Base-by-base conservation (phyloP, 306 rosid species). In the Psophocarpus tetragonolobus region DNA sequence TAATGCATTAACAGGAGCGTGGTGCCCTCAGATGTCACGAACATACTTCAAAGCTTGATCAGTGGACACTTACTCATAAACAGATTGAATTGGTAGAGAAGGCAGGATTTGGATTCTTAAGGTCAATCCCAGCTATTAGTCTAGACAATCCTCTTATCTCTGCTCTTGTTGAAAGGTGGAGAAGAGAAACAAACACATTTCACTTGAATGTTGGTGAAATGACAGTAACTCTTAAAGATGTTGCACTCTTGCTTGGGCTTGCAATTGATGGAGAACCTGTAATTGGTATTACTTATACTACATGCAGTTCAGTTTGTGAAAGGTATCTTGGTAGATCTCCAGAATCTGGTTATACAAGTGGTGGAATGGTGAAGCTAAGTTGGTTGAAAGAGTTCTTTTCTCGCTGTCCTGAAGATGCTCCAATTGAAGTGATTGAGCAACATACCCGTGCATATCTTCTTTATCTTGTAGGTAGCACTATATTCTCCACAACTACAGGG, bases 21-120 rank as follows among this genome's bases (percentile, higher is more conserved):
- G 99, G 99, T 61, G 99, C 98, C 5, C 99, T 96, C 66, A 85
- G 99, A 87, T 96, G 99, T 82, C 99, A 96, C 2, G 99, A 96
- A 63, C 99, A 96, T 85, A 92, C 99, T 70, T 92, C 99, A 35
- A 96, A 92, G 85, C 97, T 96, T 45, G 99, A 92, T 80, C 99
- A 96, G 74, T 96, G 99, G 99, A 69, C 89, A 30, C 98, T 96
- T 54, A 91, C 87, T 1, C 70, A 76, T 29, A 86, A 76, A 82
- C 99, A 96, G 85, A 23, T 87, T 71, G 98, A 91, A 79, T 78
- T 96, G 81, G 98, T 96, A 18, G 93, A 91, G 64, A 87, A 78
- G 76, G 98, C 99, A 41, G 99, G 99, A 60, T 96, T 96, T 74
- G 94, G 97, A 50, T 92, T 80, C 82, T 85, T 96, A 76, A 88